Evolutionary conservation across 371 early-diverging fungal species (phyloP).

Genomic region (Chytridium lagenaria): DNA sequence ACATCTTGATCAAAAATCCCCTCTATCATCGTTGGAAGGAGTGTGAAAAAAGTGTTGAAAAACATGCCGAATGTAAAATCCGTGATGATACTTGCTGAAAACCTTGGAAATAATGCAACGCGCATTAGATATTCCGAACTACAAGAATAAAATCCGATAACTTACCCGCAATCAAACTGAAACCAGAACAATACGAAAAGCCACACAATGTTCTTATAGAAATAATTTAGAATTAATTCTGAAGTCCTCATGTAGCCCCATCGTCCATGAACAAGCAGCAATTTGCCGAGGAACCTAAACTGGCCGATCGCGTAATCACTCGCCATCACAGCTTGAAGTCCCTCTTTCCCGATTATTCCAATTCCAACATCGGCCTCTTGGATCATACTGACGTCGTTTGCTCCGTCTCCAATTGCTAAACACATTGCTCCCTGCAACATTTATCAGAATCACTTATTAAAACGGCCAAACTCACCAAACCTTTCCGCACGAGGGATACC

Average conservation of each 20-base stretch:
- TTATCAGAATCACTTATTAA: not conserved
- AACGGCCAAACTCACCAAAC: constrained; percentile 48
- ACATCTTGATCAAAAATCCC: constrained; percentile 95
- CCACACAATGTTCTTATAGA: constrained; percentile 93
- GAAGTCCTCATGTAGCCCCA: constrained; percentile 89
- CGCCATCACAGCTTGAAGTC: constrained; percentile 87
- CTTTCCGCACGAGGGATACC: constrained; percentile 86
- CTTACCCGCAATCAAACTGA: constrained; percentile 60
- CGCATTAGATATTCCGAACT: not conserved
- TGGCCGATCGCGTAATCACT: constrained; percentile 89
- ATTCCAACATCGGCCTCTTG: constrained; percentile 94
- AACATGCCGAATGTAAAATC: constrained; percentile 75
- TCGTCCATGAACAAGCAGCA: constrained; percentile 79
- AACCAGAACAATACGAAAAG: constrained; percentile 70
- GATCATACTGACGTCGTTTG: constrained; percentile 88
- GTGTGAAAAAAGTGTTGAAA: constrained; percentile 58
- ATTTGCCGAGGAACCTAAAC: constrained; percentile 83
- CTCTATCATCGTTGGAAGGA: constrained; percentile 52
- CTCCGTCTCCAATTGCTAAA: constrained; percentile 98
- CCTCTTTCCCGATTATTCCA: constrained; percentile 93
- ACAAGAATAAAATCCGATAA: not conserved
- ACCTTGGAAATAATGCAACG: constrained; percentile 36
- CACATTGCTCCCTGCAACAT: constrained; percentile 59
- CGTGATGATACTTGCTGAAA: constrained; percentile 83
- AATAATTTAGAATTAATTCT: constrained; percentile 89